Evolutionary conservation across 2,329 filamentous ascomycete genomes (phyloP).

Genomic region (Tolypocladium ophioglossoides): DNA sequence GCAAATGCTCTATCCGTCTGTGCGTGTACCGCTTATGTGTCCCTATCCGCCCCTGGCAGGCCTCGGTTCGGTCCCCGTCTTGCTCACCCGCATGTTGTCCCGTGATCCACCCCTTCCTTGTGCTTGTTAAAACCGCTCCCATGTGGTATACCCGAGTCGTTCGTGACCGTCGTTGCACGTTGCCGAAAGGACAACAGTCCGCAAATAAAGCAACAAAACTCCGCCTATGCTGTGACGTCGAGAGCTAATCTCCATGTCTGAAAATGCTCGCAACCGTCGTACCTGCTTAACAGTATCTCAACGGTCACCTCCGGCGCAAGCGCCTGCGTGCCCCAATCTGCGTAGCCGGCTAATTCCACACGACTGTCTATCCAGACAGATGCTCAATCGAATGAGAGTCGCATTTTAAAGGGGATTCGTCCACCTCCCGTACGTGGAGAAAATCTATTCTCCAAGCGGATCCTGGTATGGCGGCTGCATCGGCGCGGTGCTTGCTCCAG

Average conservation of each 20-base stretch:
- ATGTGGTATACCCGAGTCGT: slow-evolving; percentile 6
- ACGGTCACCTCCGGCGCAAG: neutral
- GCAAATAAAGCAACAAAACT: slow-evolving; percentile 4
- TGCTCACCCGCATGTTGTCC: neutral
- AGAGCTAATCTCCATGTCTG: neutral
- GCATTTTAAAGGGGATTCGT: neutral
- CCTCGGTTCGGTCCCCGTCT: neutral
- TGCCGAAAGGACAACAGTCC: neutral
- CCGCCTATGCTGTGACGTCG: slow-evolving; percentile 1
- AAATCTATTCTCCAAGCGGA: neutral
- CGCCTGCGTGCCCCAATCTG: neutral
- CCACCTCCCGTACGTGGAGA: neutral
- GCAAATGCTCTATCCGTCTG: slow-evolving; percentile 2
- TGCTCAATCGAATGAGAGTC: neutral
- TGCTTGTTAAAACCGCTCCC: neutral
- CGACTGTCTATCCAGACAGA: neutral
- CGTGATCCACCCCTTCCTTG: neutral
- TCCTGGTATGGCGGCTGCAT: slow-evolving; percentile 17
- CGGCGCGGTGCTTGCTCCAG: slow-evolving; percentile 25
- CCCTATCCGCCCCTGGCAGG: neutral
- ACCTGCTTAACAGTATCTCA: neutral
- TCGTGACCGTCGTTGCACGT: neutral
- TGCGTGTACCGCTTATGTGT: neutral
- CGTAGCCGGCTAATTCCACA: neutral
- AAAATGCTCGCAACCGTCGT: neutral